Evolutionary conservation across 2,329 filamentous ascomycete genomes (phyloP).

Genomic region (Botrytis porri): DNA sequence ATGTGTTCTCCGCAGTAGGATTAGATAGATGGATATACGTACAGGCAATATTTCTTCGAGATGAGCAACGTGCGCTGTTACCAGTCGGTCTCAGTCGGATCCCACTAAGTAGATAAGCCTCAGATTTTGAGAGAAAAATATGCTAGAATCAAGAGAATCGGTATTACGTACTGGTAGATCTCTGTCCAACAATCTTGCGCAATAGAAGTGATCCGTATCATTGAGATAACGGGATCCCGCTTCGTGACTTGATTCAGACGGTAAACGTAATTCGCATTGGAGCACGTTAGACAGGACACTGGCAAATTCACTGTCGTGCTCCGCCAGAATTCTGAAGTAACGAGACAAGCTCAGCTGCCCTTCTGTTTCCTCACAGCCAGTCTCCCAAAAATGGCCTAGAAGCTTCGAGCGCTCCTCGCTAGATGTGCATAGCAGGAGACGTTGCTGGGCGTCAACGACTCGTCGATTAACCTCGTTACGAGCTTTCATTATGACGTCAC

Average conservation of each 20-base stretch:
- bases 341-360: background rate
- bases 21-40: background rate
- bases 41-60: background rate
- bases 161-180: background rate
- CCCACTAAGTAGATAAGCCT: background rate
- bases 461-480: background rate
- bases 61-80: background rate
- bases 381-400: background rate
- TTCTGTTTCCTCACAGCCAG: background rate
- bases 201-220: background rate
- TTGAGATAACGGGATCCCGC: background rate
- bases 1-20: background rate
- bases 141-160: background rate
- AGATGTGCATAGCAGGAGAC: background rate
- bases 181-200: background rate
- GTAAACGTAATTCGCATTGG: background rate
- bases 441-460: background rate
- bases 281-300: background rate
- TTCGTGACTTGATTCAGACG: rapidly evolving
- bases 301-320: background rate
- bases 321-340: background rate
- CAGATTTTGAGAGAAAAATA: background rate
- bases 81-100: background rate
- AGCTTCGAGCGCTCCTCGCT: background rate
- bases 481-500: background rate